Percentiles rank a stretch among this genome's conserved stretches.
Conservation (phyloP, 2,329 filamentous ascomycete species). For the Lizonia empirigonia region DNA sequence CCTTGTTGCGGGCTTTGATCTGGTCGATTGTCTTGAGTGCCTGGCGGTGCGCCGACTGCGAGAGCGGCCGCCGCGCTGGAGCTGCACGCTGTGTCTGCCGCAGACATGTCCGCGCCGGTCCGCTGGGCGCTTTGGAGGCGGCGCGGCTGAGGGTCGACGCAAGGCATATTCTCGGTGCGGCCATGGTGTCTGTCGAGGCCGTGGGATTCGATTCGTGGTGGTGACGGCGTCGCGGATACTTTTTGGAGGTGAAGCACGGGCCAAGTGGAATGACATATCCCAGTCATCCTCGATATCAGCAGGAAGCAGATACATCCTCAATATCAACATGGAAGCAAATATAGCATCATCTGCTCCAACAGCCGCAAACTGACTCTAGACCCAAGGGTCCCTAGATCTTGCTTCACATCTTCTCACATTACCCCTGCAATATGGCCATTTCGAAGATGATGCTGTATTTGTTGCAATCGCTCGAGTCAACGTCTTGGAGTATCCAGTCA, state of each 20-base stretch:
- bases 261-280: constrained; percentile 17
- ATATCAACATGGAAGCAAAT: neutral
- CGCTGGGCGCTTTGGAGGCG: constrained; percentile 30
- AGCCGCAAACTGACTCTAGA: too few species aligned
- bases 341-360: too few species aligned
- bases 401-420: too few species aligned
- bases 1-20: constrained; percentile 43
- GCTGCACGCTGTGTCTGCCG: constrained; percentile 16
- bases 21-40: constrained; percentile 47
- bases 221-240: constrained; percentile 17
- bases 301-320: too few species aligned
- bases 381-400: too few species aligned
- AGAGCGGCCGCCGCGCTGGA: constrained; percentile 29
- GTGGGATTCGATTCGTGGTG: constrained; percentile 12
- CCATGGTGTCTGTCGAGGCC: constrained; percentile 26
- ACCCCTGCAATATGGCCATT: too few species aligned
- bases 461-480: too few species aligned
- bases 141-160: constrained; percentile 24
- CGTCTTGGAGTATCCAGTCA: too few species aligned
- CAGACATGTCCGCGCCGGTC: constrained; percentile 24
- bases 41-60: constrained; percentile 34
- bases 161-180: constrained; percentile 32
- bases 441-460: too few species aligned
- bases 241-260: constrained; percentile 16
- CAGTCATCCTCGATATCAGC: too few species aligned